Conservation (phyloP, 352 stramenopile genomes). For the Halophytophthora batemanensis region DNA sequence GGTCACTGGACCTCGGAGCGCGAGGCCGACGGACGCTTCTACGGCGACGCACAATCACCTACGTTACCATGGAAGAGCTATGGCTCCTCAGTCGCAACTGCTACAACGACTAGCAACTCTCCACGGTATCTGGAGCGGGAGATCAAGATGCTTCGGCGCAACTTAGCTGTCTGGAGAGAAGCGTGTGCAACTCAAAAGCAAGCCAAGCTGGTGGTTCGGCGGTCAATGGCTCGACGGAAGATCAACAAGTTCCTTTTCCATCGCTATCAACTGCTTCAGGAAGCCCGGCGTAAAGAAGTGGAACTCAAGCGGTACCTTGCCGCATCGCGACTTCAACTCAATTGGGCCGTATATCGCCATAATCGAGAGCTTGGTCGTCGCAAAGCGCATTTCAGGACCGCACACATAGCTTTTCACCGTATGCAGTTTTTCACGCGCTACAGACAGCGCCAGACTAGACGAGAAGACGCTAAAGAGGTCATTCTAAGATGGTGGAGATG, state of each 20-base stretch:
- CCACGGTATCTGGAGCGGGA: conserved; percentile 55
- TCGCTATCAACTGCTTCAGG: conserved; percentile 7
- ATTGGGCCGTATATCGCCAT: conserved; percentile 18
- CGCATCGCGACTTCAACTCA: conserved; percentile 24
- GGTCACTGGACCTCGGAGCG: conserved; percentile 29
- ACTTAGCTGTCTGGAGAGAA: conserved; percentile 38
- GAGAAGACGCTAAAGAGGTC: conserved; percentile 27
- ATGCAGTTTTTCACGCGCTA: conserved; percentile 35
- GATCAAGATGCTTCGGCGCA: conserved; percentile 65
- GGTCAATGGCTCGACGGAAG: conserved; percentile 21
- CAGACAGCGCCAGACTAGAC: conserved; percentile 14
- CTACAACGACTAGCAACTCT: not conserved
- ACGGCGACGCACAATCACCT: conserved; percentile 11
- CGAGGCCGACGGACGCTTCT: conserved; percentile 25
- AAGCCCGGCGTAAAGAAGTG: conserved; percentile 11
- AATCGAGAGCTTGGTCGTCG: not conserved
- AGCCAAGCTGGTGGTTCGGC: conserved; percentile 23
- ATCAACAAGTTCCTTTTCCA: conserved; percentile 24
- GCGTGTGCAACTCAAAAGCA: conserved; percentile 16
- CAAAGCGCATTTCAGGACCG: conserved; percentile 26
- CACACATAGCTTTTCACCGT: conserved; percentile 47
- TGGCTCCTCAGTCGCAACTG: not conserved
- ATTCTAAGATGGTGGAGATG: conserved; percentile 48
- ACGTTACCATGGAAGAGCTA: conserved; percentile 9
- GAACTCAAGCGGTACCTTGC: conserved; percentile 4